A percentile compares a stretch with the other conserved stretches of the same genome.
phyloP scores from a whole-genome alignment of 768 basidiomycete species.

The Tulasnella sp. region DNA sequence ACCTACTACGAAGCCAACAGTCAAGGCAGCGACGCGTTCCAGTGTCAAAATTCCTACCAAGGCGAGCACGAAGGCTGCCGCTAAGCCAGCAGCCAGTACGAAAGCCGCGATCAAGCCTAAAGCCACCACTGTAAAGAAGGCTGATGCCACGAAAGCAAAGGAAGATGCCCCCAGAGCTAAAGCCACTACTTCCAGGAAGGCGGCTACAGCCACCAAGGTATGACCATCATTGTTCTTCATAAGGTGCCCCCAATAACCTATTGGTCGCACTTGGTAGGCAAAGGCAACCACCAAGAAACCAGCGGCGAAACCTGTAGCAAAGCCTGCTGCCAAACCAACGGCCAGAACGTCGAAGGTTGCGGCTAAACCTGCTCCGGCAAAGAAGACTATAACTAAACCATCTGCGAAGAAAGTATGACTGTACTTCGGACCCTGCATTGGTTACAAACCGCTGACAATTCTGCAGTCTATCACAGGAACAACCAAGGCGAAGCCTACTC shows the following conservation, averaged over 20 bases:
- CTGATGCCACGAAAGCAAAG: slow-evolving; percentile 1
- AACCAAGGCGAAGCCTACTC: slow-evolving; percentile 9
- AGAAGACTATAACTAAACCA: slow-evolving; percentile 6
- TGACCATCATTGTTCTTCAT: background rate
- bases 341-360: background rate
- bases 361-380: slow-evolving; percentile 4
- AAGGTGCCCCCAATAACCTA: background rate
- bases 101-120: slow-evolving; percentile 18
- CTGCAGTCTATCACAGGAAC: slow-evolving; percentile 2
- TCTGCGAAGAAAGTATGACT: slow-evolving; percentile 6
- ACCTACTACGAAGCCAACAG: slow-evolving; percentile 5
- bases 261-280: background rate
- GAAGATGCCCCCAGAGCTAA: background rate
- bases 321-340: background rate
- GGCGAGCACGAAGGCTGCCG: slow-evolving; percentile 17
- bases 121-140: slow-evolving; percentile 10
- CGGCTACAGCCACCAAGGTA: slow-evolving; percentile 1
- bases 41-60: slow-evolving; percentile 24
- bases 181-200: slow-evolving; percentile 13
- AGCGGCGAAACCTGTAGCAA: background rate
- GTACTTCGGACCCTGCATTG: background rate
- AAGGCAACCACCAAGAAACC: slow-evolving; percentile 2
- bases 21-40: slow-evolving; percentile 21
- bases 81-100: slow-evolving; percentile 10
- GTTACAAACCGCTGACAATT: background rate